phyloP scores from a whole-genome alignment of 306 rosid genomes.

The Trifolium pratense region DNA sequence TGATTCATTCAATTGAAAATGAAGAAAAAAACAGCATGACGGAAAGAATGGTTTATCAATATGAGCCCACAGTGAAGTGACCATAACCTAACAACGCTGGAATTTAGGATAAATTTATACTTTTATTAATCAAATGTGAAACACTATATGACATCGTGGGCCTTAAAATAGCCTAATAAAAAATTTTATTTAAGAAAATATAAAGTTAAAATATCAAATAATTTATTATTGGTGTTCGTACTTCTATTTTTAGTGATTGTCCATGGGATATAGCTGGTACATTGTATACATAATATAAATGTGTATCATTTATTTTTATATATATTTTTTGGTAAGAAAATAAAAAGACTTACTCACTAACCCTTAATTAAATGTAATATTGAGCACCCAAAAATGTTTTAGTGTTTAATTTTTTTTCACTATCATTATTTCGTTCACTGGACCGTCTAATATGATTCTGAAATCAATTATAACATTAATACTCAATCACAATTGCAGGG shows the following conservation, averaged over 20 bases:
- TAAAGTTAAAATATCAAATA: background rate
- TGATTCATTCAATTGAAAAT: conserved; percentile 42
- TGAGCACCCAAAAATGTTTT: conserved; percentile 14
- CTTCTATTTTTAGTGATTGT: background rate
- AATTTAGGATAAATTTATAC: conserved; percentile 41
- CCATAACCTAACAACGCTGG: conserved; percentile 56
- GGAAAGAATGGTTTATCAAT: conserved; percentile 28
- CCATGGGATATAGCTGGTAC: background rate
- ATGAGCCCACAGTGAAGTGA: conserved; percentile 65
- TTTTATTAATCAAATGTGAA: conserved; percentile 41
- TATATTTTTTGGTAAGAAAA: too few species aligned
- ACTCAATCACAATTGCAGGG: too few species aligned
- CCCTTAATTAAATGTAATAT: conserved; percentile 13
- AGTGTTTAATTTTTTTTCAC: conserved; percentile 12
- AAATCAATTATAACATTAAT: too few species aligned
- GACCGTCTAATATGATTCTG: too few species aligned
- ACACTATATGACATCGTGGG: conserved; percentile 42
- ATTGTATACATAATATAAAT: background rate
- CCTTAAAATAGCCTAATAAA: conserved; percentile 37
- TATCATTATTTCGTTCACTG: too few species aligned
- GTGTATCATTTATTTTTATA: background rate
- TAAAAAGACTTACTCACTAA: conserved; percentile 1
- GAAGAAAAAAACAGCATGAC: conserved; percentile 37
- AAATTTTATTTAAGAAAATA: background rate
- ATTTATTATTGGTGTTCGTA: background rate